A percentile compares a stretch with the other conserved stretches of the same genome.
Conservation (phyloP, 2,329 filamentous ascomycete species). For the Leptographium galeiforme region DNA sequence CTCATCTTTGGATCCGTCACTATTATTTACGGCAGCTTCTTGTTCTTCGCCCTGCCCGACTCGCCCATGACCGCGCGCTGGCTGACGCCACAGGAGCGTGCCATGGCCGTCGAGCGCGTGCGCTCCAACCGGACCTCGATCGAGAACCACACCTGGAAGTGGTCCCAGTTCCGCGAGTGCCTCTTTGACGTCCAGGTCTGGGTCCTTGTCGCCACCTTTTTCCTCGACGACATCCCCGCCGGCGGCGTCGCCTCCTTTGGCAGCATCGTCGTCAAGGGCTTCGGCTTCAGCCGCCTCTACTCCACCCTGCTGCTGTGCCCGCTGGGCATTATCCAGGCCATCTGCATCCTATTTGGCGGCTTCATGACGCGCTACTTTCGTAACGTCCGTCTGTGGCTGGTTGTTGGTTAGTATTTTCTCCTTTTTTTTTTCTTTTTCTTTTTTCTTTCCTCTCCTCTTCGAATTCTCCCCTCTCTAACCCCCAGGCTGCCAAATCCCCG, state of each 20-base stretch:
- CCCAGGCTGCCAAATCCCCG: constrained; percentile 8
- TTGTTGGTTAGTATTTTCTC: constrained; percentile 5
- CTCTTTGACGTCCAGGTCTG: constrained; percentile 20
- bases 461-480: neutral
- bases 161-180: constrained; percentile 19
- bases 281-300: constrained; percentile 34
- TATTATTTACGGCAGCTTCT: constrained; percentile 15
- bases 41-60: constrained; percentile 13
- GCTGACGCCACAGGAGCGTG: constrained; percentile 14
- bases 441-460: neutral
- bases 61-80: constrained; percentile 13
- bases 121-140: constrained; percentile 22
- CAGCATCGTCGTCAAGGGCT: constrained; percentile 37
- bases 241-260: constrained; percentile 23
- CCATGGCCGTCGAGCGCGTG: constrained; percentile 18
- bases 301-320: constrained; percentile 20
- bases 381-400: constrained; percentile 19
- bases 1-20: constrained; percentile 22
- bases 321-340: constrained; percentile 14
- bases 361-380: constrained; percentile 23
- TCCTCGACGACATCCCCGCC: constrained; percentile 4
- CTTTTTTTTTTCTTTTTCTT: neutral
- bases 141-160: constrained; percentile 17
- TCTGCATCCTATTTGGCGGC: constrained; percentile 16
- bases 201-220: constrained; percentile 2